Percentiles rank a stretch among this genome's conserved stretches.
phyloP scores from a whole-genome alignment of 108 stramenopile species.

The Skeletonema potamos region DNA sequence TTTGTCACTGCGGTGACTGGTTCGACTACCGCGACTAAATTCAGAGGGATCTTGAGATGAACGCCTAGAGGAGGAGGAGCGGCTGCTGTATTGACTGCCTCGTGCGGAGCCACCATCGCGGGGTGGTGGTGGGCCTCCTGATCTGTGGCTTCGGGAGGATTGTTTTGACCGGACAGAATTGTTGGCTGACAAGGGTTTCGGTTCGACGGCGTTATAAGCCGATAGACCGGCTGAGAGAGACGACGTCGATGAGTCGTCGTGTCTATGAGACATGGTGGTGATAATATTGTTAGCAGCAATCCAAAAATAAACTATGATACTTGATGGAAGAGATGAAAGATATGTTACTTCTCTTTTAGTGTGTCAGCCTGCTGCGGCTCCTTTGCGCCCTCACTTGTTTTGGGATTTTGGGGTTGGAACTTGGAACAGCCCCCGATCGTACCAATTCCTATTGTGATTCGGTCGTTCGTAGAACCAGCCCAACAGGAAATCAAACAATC shows the following conservation, averaged over 20 bases:
- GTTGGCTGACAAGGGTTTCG: constrained; percentile 9
- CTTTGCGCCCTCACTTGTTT: no score
- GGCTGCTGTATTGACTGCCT: not conserved
- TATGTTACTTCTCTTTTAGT: no score
- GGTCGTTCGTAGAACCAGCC: no score
- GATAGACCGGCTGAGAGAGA: constrained; percentile 39
- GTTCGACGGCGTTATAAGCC: constrained; percentile 46
- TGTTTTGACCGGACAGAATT: constrained; percentile 1
- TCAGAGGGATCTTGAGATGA: constrained; percentile 5
- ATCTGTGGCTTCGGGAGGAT: not conserved
- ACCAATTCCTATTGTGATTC: no score
- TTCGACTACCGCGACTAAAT: not conserved
- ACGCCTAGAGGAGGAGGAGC: not conserved
- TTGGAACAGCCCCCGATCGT: no score
- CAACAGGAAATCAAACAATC: no score
- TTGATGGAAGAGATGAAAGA: no score
- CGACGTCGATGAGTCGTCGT: constrained; percentile 2
- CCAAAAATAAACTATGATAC: no score
- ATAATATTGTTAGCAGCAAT: no score
- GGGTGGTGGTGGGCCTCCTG: not conserved
- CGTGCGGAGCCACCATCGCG: constrained; percentile 13
- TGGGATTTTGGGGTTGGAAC: no score
- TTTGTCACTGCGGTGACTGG: not conserved
- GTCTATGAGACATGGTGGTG: not conserved
- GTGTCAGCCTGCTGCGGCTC: no score